Conservation (phyloP, 176 grass and related monocot species). For the Puccinellia tenuiflora region DNA sequence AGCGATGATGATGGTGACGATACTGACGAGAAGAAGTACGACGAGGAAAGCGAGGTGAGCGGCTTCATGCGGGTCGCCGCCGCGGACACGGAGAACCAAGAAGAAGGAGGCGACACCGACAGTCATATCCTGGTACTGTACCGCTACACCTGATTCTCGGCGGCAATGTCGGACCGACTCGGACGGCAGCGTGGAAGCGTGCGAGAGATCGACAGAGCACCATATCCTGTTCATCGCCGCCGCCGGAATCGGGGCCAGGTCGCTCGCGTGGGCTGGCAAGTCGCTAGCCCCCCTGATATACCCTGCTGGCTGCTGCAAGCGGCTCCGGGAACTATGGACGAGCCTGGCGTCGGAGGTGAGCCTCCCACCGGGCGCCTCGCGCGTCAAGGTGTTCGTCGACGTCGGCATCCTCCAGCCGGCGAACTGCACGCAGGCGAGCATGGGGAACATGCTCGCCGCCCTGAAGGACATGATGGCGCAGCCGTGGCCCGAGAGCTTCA, state of each 20-base stretch:
- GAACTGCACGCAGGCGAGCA: not conserved
- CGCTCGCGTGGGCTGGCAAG: not conserved
- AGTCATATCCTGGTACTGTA: conserved; percentile 1
- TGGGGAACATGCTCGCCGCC: not conserved
- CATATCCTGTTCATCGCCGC: not conserved
- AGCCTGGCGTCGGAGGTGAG: not conserved
- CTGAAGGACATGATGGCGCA: not conserved
- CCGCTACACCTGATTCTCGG: not conserved
- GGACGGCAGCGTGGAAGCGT: not conserved
- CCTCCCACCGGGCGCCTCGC: not conserved
- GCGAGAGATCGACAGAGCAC: not conserved
- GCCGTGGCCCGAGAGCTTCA: not conserved
- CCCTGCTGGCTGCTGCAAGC: not conserved
- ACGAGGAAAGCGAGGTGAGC: not conserved
- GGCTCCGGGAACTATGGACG: conserved; percentile 8
- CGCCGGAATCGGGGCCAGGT: not conserved
- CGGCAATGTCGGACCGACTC: not conserved
- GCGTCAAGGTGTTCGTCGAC: not conserved
- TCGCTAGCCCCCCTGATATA: not conserved
- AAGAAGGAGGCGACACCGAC: too few species aligned
- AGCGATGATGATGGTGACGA: too few species aligned
- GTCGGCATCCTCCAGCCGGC: conserved; percentile 7
- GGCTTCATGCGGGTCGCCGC: not conserved
- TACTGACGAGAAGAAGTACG: too few species aligned
- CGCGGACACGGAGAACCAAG: not conserved